Evolutionary conservation across 257 asterid genomes (phyloP), one percentile per base, ranked within the genome.

Genomic region (Nicotiana otophora): DNA sequence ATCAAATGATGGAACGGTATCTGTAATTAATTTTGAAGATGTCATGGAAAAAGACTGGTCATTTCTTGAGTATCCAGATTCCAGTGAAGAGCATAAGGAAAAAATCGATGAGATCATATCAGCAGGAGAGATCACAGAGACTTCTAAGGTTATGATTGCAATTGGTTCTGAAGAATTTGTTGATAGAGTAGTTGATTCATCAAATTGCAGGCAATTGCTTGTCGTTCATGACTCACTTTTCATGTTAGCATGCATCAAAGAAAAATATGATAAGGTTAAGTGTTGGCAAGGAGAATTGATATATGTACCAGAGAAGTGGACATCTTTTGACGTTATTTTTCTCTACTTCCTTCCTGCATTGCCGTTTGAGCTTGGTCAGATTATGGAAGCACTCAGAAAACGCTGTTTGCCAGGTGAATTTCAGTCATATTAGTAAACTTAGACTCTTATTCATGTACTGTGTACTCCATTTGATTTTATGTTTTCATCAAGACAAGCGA

Each of bases 251-350:
- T 90, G 92, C 90, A 88, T 95, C 85, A 94, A 95, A 83, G 99
- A 92, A 36, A 88, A 86, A 57, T 84, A 89, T 72, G 98, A 94
- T 87, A 83, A 80, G 62, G 91, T 96, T 74, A 90, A 89, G 78
- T 95, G 99, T 82, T 94, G 96, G 98, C 99, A 96, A 90, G 98
- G 99, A 33, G 96, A 85, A 86, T 23, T 95, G 90, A 72, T 92
- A 34, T 75, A 87, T 84, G 79, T 90, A 60, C 97, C 98, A 5
- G 91, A 92, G 77, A 93, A 92, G 77, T 96, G 97, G 97, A 64
- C 90, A 60, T 82, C 88, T 36, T 92, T 96, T 76, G 97, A 94
- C 78, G 94, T 86, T 55, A 87, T 96, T 11, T 96, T 87, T 85
- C 87, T 96, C 26, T 94, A 90, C 86, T 96, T 90, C 92, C 95